Conservation (phyloP, 768 basidiomycete species). For the Cystobasidiopsis lactophilus region DNA sequence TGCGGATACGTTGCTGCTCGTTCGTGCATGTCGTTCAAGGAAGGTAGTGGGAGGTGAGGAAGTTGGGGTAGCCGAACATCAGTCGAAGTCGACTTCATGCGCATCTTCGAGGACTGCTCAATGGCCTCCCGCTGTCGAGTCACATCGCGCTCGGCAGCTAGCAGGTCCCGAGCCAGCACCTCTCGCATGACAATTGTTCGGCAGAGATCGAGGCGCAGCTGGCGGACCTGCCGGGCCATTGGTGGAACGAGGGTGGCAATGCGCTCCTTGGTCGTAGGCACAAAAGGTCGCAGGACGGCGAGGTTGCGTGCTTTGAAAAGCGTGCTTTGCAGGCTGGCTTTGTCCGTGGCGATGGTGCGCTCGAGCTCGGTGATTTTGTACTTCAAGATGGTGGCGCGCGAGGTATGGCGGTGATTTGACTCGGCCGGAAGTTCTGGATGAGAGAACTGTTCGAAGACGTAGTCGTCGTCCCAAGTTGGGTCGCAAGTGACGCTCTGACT, state of each 20-base stretch:
- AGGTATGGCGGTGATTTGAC: not conserved
- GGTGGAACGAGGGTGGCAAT: constrained; percentile 40
- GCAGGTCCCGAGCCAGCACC: constrained; percentile 52
- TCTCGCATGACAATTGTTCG: constrained; percentile 46
- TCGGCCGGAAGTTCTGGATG: not conserved
- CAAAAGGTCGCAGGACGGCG: constrained; percentile 68
- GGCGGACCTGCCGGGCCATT: constrained; percentile 41
- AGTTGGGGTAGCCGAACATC: not conserved
- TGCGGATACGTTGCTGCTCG: too few relatives aligned
- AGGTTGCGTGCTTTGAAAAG: constrained; percentile 59
- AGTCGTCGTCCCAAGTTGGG: not conserved
- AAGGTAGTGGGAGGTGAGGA: too few relatives aligned
- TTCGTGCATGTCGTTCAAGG: too few relatives aligned
- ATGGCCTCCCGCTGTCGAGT: not conserved
- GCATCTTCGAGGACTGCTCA: not conserved
- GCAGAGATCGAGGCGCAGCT: constrained; percentile 8
- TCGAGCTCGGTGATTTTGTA: constrained; percentile 46
- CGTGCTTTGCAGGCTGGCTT: constrained; percentile 41
- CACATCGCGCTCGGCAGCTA: constrained; percentile 20
- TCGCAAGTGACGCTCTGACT: not conserved
- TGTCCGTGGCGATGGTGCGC: constrained; percentile 33
- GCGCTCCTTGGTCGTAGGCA: constrained; percentile 55
- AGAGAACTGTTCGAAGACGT: not conserved
- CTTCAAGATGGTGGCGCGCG: constrained; percentile 14
- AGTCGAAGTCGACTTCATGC: not conserved